phyloP scores from a whole-genome alignment of 75 land plant genomes.

The Adiantum capillusveneris region DNA sequence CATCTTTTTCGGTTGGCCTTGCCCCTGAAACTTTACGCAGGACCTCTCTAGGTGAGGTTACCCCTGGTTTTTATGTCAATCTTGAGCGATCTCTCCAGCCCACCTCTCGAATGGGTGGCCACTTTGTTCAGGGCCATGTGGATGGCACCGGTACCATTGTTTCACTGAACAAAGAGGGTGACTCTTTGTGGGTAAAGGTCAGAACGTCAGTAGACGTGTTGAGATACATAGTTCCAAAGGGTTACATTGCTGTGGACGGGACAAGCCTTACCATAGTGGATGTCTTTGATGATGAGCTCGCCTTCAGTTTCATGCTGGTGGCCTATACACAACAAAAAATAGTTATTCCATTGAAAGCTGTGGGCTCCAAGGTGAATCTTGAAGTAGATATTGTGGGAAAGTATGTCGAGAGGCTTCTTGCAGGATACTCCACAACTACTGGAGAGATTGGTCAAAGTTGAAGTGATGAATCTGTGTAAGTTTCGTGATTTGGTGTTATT shows the following conservation, averaged over 20 bases:
- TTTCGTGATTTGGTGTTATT: not conserved
- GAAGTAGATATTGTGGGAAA: slow-evolving; percentile 95
- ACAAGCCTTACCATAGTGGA: slow-evolving; percentile 93
- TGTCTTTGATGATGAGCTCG: slow-evolving; percentile 66
- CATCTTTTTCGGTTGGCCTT: slow-evolving; percentile 63
- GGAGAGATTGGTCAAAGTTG: too few species aligned
- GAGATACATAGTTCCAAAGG: slow-evolving; percentile 77
- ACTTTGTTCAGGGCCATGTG: slow-evolving; percentile 97
- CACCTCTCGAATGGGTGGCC: slow-evolving; percentile 76
- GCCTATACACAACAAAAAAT: slow-evolving; percentile 88
- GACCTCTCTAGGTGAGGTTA: slow-evolving; percentile 61
- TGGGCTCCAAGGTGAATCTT: slow-evolving; percentile 81
- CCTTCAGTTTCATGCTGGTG: slow-evolving; percentile 89
- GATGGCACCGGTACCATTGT: slow-evolving; percentile 90
- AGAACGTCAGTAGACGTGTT: slow-evolving; percentile 43
- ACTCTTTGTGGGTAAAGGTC: slow-evolving; percentile 90
- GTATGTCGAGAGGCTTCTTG: slow-evolving; percentile 82
- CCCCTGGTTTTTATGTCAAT: slow-evolving; percentile 51
- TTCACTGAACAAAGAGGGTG: slow-evolving; percentile 46
- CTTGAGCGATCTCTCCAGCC: slow-evolving; percentile 74
- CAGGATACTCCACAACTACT: slow-evolving; percentile 16
- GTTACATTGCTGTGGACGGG: slow-evolving; percentile 91
- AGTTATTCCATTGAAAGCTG: slow-evolving; percentile 72
- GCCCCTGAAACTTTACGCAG: slow-evolving; percentile 80
- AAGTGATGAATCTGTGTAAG: not conserved